Evolutionary conservation across 2,329 filamentous ascomycete species (phyloP).

Genomic region (Alternaria postmessia): DNA sequence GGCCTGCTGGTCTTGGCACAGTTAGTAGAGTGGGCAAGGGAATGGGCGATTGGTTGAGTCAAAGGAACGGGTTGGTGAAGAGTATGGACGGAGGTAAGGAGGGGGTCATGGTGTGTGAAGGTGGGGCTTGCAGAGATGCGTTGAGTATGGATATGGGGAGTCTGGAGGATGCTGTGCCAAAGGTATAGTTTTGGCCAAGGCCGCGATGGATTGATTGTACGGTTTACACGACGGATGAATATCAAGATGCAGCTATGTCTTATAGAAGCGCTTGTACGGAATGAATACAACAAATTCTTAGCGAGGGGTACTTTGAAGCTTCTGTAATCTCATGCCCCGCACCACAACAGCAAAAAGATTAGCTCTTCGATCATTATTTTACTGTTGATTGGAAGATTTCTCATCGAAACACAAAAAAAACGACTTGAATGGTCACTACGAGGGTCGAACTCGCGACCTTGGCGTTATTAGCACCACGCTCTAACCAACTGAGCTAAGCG

Average conservation of each 20-base stretch:
- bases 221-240: neutral
- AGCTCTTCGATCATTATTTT: too few relatives aligned
- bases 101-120: constrained; percentile 50
- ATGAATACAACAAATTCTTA: too few relatives aligned
- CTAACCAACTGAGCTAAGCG: neutral
- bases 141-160: constrained; percentile 44
- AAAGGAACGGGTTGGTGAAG: constrained; percentile 58
- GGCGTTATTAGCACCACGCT: neutral
- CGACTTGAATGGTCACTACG: constrained; percentile 16
- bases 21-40: constrained; percentile 48
- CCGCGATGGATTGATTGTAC: neutral
- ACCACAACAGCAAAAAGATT: neutral
- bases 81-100: constrained; percentile 51
- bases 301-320: too few relatives aligned
- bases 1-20: constrained; percentile 45
- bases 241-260: too few relatives aligned
- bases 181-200: neutral
- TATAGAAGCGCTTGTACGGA: too few relatives aligned
- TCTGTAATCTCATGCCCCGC: neutral
- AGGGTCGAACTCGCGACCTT: constrained; percentile 19
- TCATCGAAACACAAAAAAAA: constrained; percentile 1
- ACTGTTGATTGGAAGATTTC: neutral
- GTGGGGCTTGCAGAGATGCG: constrained; percentile 55
- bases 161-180: constrained; percentile 32
- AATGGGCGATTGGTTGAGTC: constrained; percentile 58